Percentiles rank a stretch among this genome's conserved stretches.
Evolutionary conservation across 495 filamentous ascomycete genomes (phyloP).

Genomic region (Penicillium dipodomyicola): DNA sequence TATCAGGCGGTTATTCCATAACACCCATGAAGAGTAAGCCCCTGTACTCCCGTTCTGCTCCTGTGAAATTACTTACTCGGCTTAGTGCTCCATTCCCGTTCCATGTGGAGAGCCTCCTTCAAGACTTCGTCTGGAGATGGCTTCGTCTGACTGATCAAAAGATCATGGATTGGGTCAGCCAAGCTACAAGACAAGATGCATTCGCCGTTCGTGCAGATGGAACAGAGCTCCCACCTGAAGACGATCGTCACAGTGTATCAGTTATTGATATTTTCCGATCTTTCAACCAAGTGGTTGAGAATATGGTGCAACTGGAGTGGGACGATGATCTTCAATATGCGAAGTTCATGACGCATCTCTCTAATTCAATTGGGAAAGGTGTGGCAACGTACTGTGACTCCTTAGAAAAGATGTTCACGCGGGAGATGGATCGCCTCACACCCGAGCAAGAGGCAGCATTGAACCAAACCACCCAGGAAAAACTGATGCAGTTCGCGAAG

Average conservation of each 20-base stretch:
- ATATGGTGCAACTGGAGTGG: constrained; percentile 84
- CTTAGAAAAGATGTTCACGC: constrained; percentile 79
- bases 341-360: constrained; percentile 94
- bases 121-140: constrained; percentile 95
- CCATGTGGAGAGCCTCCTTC: constrained; percentile 78
- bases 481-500: constrained; percentile 85
- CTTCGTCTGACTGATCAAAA: constrained; percentile 75
- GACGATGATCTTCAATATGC: constrained; percentile 90
- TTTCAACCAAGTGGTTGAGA: constrained; percentile 86
- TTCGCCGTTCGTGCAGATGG: constrained; percentile 68
- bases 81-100: constrained; percentile 65
- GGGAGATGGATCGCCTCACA: constrained; percentile 88
- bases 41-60: background rate
- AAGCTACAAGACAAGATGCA: constrained; percentile 82
- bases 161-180: constrained; percentile 81
- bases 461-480: constrained; percentile 82
- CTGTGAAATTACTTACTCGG: constrained; percentile 6
- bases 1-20: constrained; percentile 73
- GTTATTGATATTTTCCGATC: constrained; percentile 92
- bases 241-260: constrained; percentile 87
- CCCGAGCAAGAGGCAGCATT: constrained; percentile 81
- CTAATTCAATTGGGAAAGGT: constrained; percentile 80
- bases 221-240: constrained; percentile 64
- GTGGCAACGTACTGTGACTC: constrained; percentile 89
- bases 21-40: constrained; percentile 62